These are phyloP conservation scores for Alternaria tenuissima DNA, from an alignment of 2,329 filamentous ascomycete species.

Conservation along the genomic window DNA sequence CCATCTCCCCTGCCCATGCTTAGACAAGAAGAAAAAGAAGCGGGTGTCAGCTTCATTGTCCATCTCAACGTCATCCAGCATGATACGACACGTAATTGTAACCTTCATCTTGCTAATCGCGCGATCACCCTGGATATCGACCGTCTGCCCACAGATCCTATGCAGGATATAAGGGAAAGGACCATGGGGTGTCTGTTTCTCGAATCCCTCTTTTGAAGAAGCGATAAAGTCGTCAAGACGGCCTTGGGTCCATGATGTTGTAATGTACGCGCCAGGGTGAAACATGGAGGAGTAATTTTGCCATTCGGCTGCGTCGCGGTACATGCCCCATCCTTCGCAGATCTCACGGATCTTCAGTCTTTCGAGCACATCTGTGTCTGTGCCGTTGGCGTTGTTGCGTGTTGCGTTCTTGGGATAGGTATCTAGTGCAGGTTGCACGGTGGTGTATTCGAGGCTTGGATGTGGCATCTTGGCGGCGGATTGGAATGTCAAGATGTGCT, in stretches of 20 bases:
- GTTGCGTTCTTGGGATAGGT: not conserved
- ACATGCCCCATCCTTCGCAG: not conserved
- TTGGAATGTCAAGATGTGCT: not conserved
- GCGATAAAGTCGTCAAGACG: not conserved
- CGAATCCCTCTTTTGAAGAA: not conserved
- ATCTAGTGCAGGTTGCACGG: not conserved
- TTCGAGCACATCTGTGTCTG: not conserved
- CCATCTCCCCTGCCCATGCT: not conserved
- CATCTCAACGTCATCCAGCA: not conserved
- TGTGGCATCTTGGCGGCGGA: not conserved
- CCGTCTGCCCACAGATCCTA: not conserved
- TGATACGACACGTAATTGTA: not conserved
- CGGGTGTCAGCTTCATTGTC: not conserved
- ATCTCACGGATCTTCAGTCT: not conserved
- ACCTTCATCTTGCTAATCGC: constrained; percentile 1
- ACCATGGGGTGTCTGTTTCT: not conserved
- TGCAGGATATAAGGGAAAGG: not conserved
- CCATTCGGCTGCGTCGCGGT: not conserved
- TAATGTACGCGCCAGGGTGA: not conserved
- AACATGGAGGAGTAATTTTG: constrained; percentile 1
- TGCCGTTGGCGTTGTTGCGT: not conserved
- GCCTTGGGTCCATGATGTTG: not conserved
- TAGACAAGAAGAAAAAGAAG: not conserved
- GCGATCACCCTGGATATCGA: not conserved
- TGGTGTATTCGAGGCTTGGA: constrained; percentile 1